phyloP scores from a whole-genome alignment of 495 filamentous ascomycete species.

The Lophium mytilinum region DNA sequence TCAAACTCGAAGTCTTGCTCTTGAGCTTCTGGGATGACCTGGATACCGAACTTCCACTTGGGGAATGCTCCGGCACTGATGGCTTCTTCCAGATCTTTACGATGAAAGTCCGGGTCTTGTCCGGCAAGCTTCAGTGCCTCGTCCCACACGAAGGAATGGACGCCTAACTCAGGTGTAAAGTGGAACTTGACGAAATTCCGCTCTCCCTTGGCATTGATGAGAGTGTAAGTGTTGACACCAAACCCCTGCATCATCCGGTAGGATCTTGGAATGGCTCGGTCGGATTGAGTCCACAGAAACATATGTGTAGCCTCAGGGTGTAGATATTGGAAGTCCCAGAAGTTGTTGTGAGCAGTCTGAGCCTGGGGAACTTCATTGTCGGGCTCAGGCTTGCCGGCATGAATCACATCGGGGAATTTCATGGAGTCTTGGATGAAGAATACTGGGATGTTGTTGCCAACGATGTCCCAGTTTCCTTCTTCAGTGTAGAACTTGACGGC shows the following conservation, averaged over 20 bases:
- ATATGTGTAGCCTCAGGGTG: slow-evolving; percentile 75
- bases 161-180: slow-evolving; percentile 68
- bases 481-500: slow-evolving; percentile 77
- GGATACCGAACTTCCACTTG: slow-evolving; percentile 79
- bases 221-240: slow-evolving; percentile 75
- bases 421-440: slow-evolving; percentile 65
- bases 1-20: slow-evolving; percentile 84
- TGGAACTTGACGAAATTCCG: slow-evolving; percentile 77
- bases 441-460: slow-evolving; percentile 59
- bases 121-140: slow-evolving; percentile 69
- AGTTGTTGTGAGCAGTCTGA: slow-evolving; percentile 56
- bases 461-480: slow-evolving; percentile 72
- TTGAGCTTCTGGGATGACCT: slow-evolving; percentile 61
- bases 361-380: slow-evolving; percentile 63
- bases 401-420: slow-evolving; percentile 69
- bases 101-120: slow-evolving; percentile 82
- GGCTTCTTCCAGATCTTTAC: slow-evolving; percentile 74
- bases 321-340: slow-evolving; percentile 52
- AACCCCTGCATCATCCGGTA: slow-evolving; percentile 89
- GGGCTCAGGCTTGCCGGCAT: slow-evolving; percentile 74
- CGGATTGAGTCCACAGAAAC: slow-evolving; percentile 76
- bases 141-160: slow-evolving; percentile 82
- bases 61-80: slow-evolving; percentile 66
- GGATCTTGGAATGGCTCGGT: slow-evolving; percentile 71
- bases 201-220: slow-evolving; percentile 63